A percentile compares a stretch with the other conserved stretches of the same genome.
Conservation (phyloP, 306 rosid species). For the Cercis canadensis region DNA sequence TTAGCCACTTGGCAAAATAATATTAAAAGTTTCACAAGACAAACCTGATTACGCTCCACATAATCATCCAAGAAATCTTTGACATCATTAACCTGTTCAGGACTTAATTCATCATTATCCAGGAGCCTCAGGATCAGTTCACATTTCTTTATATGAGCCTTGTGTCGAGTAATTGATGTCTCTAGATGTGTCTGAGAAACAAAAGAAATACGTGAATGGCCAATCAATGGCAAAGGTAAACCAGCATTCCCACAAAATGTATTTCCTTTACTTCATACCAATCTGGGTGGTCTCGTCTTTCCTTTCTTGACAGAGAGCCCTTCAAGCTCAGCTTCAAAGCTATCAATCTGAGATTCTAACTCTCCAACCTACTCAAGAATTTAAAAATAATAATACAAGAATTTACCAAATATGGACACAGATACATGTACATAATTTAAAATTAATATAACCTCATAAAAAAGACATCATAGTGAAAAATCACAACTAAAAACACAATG, state of each 20-base stretch:
- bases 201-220: conserved; percentile 34
- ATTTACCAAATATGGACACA: conserved; percentile 24
- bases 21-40: conserved; percentile 27
- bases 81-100: conserved; percentile 96
- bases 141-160: conserved; percentile 96
- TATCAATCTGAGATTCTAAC: conserved; percentile 94
- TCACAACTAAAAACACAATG: neutral
- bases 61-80: conserved; percentile 94
- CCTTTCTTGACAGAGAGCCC: conserved; percentile 95
- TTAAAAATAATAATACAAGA: conserved; percentile 34
- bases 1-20: neutral
- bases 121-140: conserved; percentile 88
- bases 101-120: conserved; percentile 95
- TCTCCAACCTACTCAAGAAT: conserved; percentile 73
- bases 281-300: conserved; percentile 85
- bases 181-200: conserved; percentile 77
- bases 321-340: conserved; percentile 95
- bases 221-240: conserved; percentile 25
- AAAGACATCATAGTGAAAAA: conserved; percentile 16
- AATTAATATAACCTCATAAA: conserved; percentile 23
- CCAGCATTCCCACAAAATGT: conserved; percentile 23
- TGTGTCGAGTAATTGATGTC: conserved; percentile 91
- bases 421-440: conserved; percentile 10
- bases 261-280: conserved; percentile 65
- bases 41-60: conserved; percentile 96